These are phyloP conservation scores for Globisporangium perplexum DNA, from an alignment of 352 stramenopile genomes.

Conservation along the genomic window DNA sequence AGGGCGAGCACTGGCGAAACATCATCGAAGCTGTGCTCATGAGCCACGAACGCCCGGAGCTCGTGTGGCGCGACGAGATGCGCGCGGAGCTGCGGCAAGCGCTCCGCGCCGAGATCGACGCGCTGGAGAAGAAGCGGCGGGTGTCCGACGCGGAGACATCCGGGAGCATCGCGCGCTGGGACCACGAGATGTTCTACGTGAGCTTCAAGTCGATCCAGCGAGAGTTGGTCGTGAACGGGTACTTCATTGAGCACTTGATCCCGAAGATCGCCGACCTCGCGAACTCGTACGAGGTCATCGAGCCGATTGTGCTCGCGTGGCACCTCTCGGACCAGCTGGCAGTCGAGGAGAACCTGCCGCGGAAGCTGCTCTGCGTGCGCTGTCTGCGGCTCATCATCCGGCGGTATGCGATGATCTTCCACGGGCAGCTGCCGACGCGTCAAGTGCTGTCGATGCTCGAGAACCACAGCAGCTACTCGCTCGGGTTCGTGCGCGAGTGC, in stretches of 20 bases:
- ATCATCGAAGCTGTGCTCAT: constrained; percentile 52
- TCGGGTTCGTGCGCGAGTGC: constrained; percentile 61
- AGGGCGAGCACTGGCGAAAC: constrained; percentile 72
- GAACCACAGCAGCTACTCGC: constrained; percentile 38
- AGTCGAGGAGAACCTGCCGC: constrained; percentile 53
- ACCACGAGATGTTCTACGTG: constrained; percentile 81
- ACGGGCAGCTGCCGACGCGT: constrained; percentile 61
- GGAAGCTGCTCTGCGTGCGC: constrained; percentile 50
- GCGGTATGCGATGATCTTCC: constrained; percentile 76
- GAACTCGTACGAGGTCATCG: constrained; percentile 58
- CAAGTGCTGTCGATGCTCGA: constrained; percentile 55
- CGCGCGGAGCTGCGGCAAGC: constrained; percentile 48
- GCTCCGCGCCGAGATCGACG: constrained; percentile 49
- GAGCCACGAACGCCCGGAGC: constrained; percentile 58
- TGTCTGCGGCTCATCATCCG: constrained; percentile 66
- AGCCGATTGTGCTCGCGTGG: constrained; percentile 73
- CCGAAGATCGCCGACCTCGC: constrained; percentile 58
- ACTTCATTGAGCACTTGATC: constrained; percentile 76
- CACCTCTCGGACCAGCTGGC: constrained; percentile 71
- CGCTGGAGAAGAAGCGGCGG: constrained; percentile 28
- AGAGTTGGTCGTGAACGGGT: constrained; percentile 75
- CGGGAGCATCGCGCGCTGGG: constrained; percentile 41
- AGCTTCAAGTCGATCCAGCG: constrained; percentile 65
- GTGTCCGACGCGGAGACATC: constrained; percentile 9
- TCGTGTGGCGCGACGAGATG: constrained; percentile 75